Percentiles rank a stretch among this genome's conserved stretches.
These are phyloP conservation scores for Senecio squalidus DNA, from an alignment of 140 eudicot genomes.

Conservation along the genomic window DNA sequence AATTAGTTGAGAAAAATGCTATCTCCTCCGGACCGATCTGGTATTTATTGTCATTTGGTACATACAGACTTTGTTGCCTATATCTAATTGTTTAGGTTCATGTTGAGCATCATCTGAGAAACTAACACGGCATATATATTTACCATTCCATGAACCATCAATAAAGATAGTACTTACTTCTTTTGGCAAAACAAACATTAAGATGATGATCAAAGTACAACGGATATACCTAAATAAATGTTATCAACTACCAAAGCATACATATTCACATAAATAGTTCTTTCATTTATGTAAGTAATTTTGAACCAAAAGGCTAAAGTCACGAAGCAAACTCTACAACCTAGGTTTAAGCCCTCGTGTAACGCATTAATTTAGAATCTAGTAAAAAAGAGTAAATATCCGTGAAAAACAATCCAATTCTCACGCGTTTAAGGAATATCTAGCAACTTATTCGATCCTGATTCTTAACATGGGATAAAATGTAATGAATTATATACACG, in stretches of 20 bases:
- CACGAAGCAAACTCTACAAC: neutral
- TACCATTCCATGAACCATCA: slow-evolving; percentile 6
- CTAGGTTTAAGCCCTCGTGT: neutral
- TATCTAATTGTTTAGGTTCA: slow-evolving; percentile 12
- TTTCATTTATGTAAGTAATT: neutral
- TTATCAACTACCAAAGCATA: neutral
- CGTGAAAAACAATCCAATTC: no score
- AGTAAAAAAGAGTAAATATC: no score
- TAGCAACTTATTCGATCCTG: no score
- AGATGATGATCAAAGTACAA: slow-evolving; percentile 2
- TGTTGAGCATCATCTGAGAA: slow-evolving; percentile 6
- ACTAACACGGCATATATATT: slow-evolving; percentile 5
- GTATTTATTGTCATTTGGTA: slow-evolving; percentile 20
- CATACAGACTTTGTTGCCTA: slow-evolving; percentile 15
- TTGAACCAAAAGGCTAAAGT: neutral
- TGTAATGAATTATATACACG: neutral
- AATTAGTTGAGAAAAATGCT: slow-evolving; percentile 4
- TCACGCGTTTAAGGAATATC: no score
- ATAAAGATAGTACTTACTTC: slow-evolving; percentile 5
- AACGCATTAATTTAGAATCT: no score
- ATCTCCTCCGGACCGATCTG: slow-evolving; percentile 20
- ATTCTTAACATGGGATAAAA: no score
- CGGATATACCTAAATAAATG: neutral
- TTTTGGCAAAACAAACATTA: slow-evolving; percentile 11
- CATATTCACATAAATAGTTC: neutral